Evolutionary conservation across 805 yeast genomes (phyloP), one percentile per base, ranked within the genome.

Genomic region (Candida sphagnicola): DNA sequence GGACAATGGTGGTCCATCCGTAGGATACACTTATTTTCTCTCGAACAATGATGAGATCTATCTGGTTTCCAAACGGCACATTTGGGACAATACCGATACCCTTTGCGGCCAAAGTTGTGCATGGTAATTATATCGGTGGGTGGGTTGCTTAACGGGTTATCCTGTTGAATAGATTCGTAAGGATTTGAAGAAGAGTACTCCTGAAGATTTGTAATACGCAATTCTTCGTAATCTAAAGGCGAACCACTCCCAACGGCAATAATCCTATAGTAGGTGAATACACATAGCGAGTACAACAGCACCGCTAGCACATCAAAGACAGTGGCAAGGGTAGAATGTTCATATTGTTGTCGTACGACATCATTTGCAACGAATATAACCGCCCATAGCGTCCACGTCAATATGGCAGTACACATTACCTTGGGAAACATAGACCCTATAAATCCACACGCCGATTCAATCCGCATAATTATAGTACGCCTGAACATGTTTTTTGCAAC

Each of bases 1-100:
- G 97, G 97, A 46, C 82, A 77, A 53, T 77, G 80, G 47, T 77
- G 82, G 55, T 77, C 82, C 82, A 77, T 77, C 31, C 65, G 50
- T 29, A 77, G 51, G 2, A 74, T 55, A 53, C 82, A 77, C 39
- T 46, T 55, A 2, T 62, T 59, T 40, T 79, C 73, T 12, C 70
- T 46, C 1, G 78, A 70, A 50, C 82, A 77, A 53, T 77, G 82
- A 49, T 77, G 82, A 38, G 76, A 62, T 42, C 82, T 53, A 51
- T 77, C 82, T 0, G 82, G 82, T 50, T 76, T 77, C 82, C 81
- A 77, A 8, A 65, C 74, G 28, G 61, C 51, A 50, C 82, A 77
- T 44, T 72, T 74, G 28, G 61, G 54, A 49, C 82, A 77, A 64
- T 61, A 74, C 59, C 95, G 64, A 61, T 75, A 75, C 42, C 85